Evolutionary conservation across 805 yeast species (phyloP).

Genomic region (Monosporozyma aerobia): DNA sequence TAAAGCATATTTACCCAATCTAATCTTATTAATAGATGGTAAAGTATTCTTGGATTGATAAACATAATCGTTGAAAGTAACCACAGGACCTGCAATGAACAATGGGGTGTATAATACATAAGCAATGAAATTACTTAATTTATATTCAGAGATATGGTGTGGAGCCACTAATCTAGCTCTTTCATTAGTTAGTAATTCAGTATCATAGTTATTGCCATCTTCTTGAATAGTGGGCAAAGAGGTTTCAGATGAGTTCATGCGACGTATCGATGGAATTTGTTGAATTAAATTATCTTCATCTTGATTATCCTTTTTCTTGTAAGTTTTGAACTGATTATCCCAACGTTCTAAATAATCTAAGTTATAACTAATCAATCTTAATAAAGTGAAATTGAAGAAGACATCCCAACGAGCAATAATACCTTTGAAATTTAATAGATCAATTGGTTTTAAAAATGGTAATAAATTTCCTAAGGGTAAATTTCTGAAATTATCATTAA

Average conservation of each 20-base stretch:
- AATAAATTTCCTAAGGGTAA: conserved; percentile 39
- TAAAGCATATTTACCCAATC: conserved; percentile 52
- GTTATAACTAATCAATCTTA: conserved; percentile 76
- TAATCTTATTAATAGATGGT: conserved; percentile 46
- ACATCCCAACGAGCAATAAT: conserved; percentile 92
- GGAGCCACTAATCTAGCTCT: conserved; percentile 58
- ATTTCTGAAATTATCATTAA: conserved; percentile 60
- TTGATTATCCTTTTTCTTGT: background rate
- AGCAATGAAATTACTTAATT: conserved; percentile 56
- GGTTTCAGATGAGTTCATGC: conserved; percentile 1
- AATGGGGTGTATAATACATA: conserved; percentile 81
- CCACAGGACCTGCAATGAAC: conserved; percentile 89
- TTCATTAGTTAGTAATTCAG: conserved; percentile 37
- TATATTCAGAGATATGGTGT: conserved; percentile 52
- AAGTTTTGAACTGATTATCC: conserved; percentile 37
- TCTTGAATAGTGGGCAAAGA: conserved; percentile 14
- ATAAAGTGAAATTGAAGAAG: conserved; percentile 78
- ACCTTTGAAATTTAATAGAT: conserved; percentile 48
- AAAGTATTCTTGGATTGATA: conserved; percentile 57
- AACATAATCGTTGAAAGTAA: conserved; percentile 85
- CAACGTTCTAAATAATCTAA: conserved; percentile 55
- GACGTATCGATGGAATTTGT: background rate
- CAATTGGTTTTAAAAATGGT: conserved; percentile 42
- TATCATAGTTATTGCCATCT: conserved; percentile 12
- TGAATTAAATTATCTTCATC: background rate